Evolutionary conservation across 1,284 basidiomycete genomes (phyloP), one percentile per base, ranked within the genome.

Genomic region (Coriolopsis trogii): DNA sequence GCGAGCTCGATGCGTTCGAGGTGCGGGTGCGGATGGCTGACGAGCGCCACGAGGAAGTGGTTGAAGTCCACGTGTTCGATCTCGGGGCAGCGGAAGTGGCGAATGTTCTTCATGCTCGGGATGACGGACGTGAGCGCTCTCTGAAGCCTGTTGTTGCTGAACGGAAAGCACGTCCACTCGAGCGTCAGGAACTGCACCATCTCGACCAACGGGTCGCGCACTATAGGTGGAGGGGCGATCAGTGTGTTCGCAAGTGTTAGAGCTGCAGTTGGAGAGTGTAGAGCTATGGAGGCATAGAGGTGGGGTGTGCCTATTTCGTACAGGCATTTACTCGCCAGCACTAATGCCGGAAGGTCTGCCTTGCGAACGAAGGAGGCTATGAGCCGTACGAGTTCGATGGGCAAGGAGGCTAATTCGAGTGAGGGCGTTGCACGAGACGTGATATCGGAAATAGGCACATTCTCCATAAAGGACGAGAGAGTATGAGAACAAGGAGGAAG

Each of bases 221-320:
- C 1, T 16, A 15, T 6, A 15, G 28, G 8, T 9, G 20, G 8
- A 1, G 30, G 18, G 6, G 26, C 12, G 9, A 31, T 9, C 13
- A 51, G 43, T 1, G 43, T 46, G 3, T 4, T 5, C 12, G 41
- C 6, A 16, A 38, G 41, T 28, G 23, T 16, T 10, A 20, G 8
- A 2, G 43, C 39, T 12, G 24, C 6, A 1, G 6, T 12, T 6
- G 26, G 30, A 10, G 30, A 30, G 39, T 21, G 36, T 18, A 51
- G 38, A 23, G 36, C 16, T 6, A 51, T 24, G 18, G 21, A 15
- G 4, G 31, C 25, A 31, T 46, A 51, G 9, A 51, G 31, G 26
- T 33, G 38, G 3, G 49, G 49, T 4, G 49, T 51, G 10, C 30
- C 39, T 13, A 51, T 46, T 18, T 29, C 36, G 31, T 51, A 46